Percentiles rank a stretch among this genome's conserved stretches.
Conservation (phyloP, 2,329 filamentous ascomycete genomes). For the Neodidymelliopsis sp. region DNA sequence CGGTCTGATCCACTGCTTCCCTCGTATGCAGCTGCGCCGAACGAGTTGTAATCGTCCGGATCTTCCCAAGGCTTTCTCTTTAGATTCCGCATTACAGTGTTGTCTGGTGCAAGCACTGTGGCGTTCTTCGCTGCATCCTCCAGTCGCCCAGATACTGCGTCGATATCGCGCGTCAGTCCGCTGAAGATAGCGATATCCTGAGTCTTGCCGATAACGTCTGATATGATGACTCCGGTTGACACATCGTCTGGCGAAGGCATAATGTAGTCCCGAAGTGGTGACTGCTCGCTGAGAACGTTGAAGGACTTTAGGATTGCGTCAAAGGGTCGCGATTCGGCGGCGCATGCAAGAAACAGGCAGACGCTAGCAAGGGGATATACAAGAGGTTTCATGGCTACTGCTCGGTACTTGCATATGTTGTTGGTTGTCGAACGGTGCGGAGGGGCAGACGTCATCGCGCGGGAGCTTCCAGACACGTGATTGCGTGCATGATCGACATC, state of each 20-base stretch:
- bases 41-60: constrained; percentile 71
- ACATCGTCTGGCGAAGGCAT: constrained; percentile 44
- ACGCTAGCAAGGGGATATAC: constrained; percentile 38
- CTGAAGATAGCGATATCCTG: constrained; percentile 84
- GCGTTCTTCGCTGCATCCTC: constrained; percentile 72
- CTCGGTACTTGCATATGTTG: constrained; percentile 12
- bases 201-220: constrained; percentile 82
- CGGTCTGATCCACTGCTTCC: constrained; percentile 77
- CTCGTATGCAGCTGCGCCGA: constrained; percentile 77
- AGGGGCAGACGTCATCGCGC: constrained; percentile 45
- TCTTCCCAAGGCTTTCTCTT: constrained; percentile 89
- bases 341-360: constrained; percentile 41
- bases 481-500: constrained; percentile 35
- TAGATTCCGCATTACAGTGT: constrained; percentile 78
- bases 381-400: constrained; percentile 40
- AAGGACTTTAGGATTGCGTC: constrained; percentile 39
- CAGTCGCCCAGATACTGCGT: constrained; percentile 72
- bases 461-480: constrained; percentile 45
- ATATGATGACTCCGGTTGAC: constrained; percentile 68
- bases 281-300: constrained; percentile 37
- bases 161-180: constrained; percentile 78
- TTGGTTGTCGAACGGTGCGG: constrained; percentile 20
- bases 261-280: constrained; percentile 35
- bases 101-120: constrained; percentile 86
- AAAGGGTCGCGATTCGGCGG: constrained; percentile 43